Conservation (phyloP, 345 rosid genomes). For the Gossypium raimondii region DNA sequence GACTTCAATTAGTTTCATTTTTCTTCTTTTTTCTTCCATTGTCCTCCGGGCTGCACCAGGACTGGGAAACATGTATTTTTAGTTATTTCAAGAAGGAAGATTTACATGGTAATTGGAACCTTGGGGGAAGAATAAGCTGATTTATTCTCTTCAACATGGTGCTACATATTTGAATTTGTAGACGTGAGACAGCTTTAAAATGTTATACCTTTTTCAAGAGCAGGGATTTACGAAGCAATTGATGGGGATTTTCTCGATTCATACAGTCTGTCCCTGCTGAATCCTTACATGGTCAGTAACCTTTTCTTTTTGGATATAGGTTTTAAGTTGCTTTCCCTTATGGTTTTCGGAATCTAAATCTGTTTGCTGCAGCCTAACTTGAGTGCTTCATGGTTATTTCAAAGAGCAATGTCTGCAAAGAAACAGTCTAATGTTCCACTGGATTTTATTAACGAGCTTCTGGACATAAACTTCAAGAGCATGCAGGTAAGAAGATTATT, state of each 20-base stretch:
- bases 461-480: slow-evolving; percentile 65
- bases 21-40: neutral
- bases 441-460: slow-evolving; percentile 84
- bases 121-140: neutral
- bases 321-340: neutral
- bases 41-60: neutral
- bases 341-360: slow-evolving; percentile 12
- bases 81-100: neutral
- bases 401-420: slow-evolving; percentile 90
- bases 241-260: slow-evolving; percentile 67
- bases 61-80: neutral
- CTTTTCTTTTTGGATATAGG: slow-evolving; percentile 4
- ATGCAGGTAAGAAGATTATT: slow-evolving; percentile 57
- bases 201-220: slow-evolving; percentile 3
- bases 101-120: neutral
- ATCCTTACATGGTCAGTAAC: slow-evolving; percentile 83
- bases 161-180: neutral
- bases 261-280: slow-evolving; percentile 71
- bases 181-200: neutral
- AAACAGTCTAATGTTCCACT: slow-evolving; percentile 54
- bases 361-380: slow-evolving; percentile 39
- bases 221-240: slow-evolving; percentile 83
- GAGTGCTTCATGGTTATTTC: slow-evolving; percentile 92
- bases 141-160: neutral
- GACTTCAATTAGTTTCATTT: neutral